Base-by-base conservation (phyloP, 2,329 filamentous ascomycete genomes). In the Alternaria hordeiaustralica region DNA sequence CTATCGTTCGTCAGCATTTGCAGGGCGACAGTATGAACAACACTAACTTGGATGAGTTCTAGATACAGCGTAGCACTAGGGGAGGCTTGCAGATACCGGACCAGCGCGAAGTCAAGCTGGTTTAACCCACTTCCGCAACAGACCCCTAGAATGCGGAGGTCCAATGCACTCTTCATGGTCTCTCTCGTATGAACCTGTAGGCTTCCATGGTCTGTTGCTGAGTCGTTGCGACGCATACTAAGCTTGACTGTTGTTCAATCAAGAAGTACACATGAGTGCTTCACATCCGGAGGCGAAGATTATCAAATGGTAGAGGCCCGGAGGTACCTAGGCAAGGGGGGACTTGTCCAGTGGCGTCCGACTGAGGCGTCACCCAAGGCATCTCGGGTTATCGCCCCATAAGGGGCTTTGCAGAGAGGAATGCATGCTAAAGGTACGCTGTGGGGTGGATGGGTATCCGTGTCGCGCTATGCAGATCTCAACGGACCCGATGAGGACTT, bases 71-170 rank as follows among this genome's bases (percentile, higher is more conserved):
- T 82, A 6, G 81, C 79, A 7, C 83, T 79, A 1, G 86, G 86
- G 7, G 82, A 81, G 18, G 82, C 81, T 71, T 89, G 87, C 50
- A 79, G 79, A 73, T 88, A 89, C 55, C 79, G 85, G 68, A 87
- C 88, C 9, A 88, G 80, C 2, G 85, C 87, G 67, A 86, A 88
- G 72, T 88, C 86, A 47, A 89, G 87, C 25, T 85, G 84, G 71
- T 87, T 85, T 61, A 88, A 85, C 0, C 83, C 84, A 4, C 84
- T 86, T 26, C 85, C 85, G 58, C 81, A 83, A 73, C 86, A 87
- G 67, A 88, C 72, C 1, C 87, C 87, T 18, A 88, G 79, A 23
- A 88, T 85, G 1, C 80, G 86, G 43, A 88, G 69, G 66, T 87
- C 82, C 60, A 88, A 74, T 18, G 18, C 44, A 21, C 60, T 41